Conservation (phyloP, 352 stramenopile genomes). For the Globisporangium recalcitrans region DNA sequence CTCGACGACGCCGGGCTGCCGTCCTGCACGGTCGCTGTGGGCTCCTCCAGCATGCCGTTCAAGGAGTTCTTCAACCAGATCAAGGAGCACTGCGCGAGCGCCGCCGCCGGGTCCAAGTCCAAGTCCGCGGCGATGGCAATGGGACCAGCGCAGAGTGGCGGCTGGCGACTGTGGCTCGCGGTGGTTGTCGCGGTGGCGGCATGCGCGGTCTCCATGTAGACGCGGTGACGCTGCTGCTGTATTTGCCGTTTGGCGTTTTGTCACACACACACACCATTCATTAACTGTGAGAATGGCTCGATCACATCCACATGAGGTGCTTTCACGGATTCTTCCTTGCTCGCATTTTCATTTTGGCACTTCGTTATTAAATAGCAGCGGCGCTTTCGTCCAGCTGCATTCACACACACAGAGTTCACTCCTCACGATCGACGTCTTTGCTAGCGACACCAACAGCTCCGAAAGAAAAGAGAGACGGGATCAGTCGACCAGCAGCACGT, state of each 20-base stretch:
- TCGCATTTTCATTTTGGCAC: background rate
- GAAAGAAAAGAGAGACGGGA: background rate
- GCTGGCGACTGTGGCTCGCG: background rate
- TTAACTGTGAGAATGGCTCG: background rate
- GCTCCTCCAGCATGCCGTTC: conserved; percentile 22
- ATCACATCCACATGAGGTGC: background rate
- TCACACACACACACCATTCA: background rate
- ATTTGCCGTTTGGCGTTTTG: too few relatives aligned
- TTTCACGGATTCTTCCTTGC: background rate
- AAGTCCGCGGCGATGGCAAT: background rate
- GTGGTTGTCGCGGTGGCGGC: background rate
- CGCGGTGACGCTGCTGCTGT: background rate
- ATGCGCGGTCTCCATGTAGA: background rate
- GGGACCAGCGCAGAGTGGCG: background rate
- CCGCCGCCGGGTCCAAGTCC: background rate
- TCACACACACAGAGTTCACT: background rate
- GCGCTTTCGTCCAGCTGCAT: background rate
- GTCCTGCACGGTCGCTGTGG: conserved; percentile 27
- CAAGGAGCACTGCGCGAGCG: conserved; percentile 17
- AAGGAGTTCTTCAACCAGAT: conserved; percentile 36
- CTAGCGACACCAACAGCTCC: background rate
- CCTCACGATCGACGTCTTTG: too few relatives aligned
- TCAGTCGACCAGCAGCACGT: conserved; percentile 38
- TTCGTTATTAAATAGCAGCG: background rate
- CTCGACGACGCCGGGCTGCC: conserved; percentile 32